These are phyloP conservation scores for Solanum neorickii DNA, from an alignment of 257 asterid genomes.

Conservation along the genomic window DNA sequence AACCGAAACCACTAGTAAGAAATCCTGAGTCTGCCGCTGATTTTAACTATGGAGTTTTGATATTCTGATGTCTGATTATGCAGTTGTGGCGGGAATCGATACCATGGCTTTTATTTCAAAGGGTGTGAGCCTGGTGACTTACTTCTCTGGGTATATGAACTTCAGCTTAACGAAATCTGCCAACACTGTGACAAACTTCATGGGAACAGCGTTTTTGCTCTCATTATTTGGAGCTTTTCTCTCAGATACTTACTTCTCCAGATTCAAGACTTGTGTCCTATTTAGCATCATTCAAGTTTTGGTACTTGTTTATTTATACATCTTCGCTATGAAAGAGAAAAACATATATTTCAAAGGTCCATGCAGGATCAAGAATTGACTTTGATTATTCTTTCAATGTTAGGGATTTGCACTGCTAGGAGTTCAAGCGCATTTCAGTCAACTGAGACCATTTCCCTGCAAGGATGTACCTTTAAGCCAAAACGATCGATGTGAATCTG, in stretches of 20 bases:
- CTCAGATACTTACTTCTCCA: conserved; percentile 46
- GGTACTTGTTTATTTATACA: conserved; percentile 9
- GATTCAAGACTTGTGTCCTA: conserved; percentile 38
- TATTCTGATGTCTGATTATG: not conserved
- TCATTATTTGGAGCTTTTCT: conserved; percentile 54
- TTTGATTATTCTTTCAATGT: not conserved
- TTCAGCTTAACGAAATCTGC: conserved; percentile 49
- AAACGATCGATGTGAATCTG: conserved; percentile 23
- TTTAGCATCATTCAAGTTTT: conserved; percentile 37
- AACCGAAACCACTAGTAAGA: not conserved
- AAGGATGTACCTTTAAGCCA: conserved; percentile 19
- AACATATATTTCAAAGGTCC: not conserved
- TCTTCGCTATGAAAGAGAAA: not conserved
- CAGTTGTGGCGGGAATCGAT: conserved; percentile 45
- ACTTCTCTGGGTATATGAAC: conserved; percentile 49
- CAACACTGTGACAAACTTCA: conserved; percentile 49
- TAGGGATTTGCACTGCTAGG: conserved; percentile 62
- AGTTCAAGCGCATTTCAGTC: conserved; percentile 52
- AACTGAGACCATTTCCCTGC: conserved; percentile 64
- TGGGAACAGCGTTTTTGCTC: conserved; percentile 53
- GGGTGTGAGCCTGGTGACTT: conserved; percentile 57
- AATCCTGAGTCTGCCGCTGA: not conserved
- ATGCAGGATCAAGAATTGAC: not conserved
- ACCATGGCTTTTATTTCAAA: conserved; percentile 53
- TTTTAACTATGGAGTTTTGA: not conserved